Evolutionary conservation across 2,329 filamentous ascomycete genomes (phyloP).

Genomic region (Verticillium longisporum): DNA sequence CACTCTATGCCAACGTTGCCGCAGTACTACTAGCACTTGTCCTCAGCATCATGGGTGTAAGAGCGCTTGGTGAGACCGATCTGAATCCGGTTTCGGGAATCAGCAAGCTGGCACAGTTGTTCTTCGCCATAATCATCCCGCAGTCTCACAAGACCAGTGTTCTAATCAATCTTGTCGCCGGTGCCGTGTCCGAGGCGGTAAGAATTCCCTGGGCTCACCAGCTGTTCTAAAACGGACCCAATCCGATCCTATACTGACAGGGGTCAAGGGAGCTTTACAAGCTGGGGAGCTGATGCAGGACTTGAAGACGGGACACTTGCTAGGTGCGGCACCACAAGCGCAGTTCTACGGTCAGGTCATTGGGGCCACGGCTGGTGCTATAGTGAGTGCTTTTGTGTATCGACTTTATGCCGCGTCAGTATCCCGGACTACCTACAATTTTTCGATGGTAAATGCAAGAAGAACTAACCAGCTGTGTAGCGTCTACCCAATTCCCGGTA

Average conservation of each 20-base stretch:
- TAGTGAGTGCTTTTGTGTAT: conserved; percentile 83
- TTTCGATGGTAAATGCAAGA: not conserved
- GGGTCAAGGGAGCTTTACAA: conserved; percentile 64
- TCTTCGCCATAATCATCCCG: conserved; percentile 88
- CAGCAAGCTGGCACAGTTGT: conserved; percentile 89
- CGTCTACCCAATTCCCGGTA: conserved; percentile 83
- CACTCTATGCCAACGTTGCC: conserved; percentile 65
- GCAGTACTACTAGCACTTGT: conserved; percentile 81
- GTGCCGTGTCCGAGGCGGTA: conserved; percentile 52
- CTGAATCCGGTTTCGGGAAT: conserved; percentile 95
- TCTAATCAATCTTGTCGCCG: conserved; percentile 91
- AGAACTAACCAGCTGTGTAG: conserved; percentile 22
- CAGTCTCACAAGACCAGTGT: conserved; percentile 74
- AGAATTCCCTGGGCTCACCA: not conserved
- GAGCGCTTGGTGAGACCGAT: conserved; percentile 74
- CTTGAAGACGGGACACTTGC: conserved; percentile 88
- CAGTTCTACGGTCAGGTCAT: conserved; percentile 97
- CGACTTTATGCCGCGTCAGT: conserved; percentile 67
- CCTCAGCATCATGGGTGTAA: conserved; percentile 66
- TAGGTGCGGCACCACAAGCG: conserved; percentile 86
- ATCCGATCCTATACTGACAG: conserved; percentile 2
- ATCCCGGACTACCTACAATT: no score
- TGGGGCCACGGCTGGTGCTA: conserved; percentile 76
- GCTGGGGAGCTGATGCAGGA: conserved; percentile 97
- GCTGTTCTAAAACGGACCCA: not conserved